phyloP scores from a whole-genome alignment of 495 filamentous ascomycete genomes.

The Neurospora pannonica region DNA sequence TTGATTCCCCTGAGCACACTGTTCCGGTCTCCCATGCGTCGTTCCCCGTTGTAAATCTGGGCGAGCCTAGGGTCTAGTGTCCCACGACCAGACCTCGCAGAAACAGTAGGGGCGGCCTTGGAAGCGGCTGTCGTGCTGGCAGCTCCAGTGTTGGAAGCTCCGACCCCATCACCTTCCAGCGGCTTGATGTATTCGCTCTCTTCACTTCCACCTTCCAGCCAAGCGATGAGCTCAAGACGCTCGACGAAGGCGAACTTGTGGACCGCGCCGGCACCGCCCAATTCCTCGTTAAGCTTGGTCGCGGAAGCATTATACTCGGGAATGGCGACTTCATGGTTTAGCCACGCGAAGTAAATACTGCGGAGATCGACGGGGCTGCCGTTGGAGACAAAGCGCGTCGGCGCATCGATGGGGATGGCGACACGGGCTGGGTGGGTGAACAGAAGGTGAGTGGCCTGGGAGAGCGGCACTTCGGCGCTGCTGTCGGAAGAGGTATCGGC shows the following conservation, averaged over 20 bases:
- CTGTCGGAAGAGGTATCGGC: conserved; percentile 37
- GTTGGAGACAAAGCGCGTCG: conserved; percentile 72
- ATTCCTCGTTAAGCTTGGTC: conserved; percentile 69
- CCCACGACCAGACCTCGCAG: conserved; percentile 44
- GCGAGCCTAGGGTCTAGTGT: conserved; percentile 69
- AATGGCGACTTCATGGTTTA: conserved; percentile 79
- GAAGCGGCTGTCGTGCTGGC: conserved; percentile 36
- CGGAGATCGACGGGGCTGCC: conserved; percentile 71
- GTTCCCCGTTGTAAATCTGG: conserved; percentile 83
- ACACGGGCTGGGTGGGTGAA: conserved; percentile 58
- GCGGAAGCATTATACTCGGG: conserved; percentile 82
- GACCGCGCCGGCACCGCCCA: conserved; percentile 53
- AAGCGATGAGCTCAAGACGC: conserved; percentile 79
- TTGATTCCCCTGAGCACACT: conserved; percentile 80
- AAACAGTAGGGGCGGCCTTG: conserved; percentile 40
- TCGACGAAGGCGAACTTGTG: conserved; percentile 85
- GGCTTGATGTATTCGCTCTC: conserved; percentile 88
- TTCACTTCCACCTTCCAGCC: conserved; percentile 81
- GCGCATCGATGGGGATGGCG: conserved; percentile 60
- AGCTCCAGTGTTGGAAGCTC: conserved; percentile 33
- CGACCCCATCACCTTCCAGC: conserved; percentile 52
- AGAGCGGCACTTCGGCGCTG: conserved; percentile 41
- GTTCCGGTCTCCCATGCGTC: conserved; percentile 88
- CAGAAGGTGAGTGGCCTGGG: conserved; percentile 70
- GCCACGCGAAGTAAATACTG: conserved; percentile 90